Conservation (phyloP, 176 grass and related monocot genomes). For the Zea mays region DNA sequence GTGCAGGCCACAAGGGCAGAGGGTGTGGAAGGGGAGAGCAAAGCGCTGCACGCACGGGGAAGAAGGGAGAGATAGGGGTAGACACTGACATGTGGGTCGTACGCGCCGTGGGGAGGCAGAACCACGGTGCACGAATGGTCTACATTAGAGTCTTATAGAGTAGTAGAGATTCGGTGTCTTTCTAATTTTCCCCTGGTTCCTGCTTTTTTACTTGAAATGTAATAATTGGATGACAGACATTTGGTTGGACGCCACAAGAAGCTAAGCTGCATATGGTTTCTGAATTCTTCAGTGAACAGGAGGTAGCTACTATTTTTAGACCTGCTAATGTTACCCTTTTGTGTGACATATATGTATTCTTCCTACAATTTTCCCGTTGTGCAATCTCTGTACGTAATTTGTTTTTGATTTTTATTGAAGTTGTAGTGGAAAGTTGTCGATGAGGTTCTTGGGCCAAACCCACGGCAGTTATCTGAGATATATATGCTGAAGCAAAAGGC, state of each 20-base stretch:
- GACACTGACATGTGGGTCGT: too few species aligned
- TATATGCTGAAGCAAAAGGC: slow-evolving; percentile 83
- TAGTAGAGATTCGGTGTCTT: background rate
- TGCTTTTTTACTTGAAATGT: background rate
- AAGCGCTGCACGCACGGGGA: too few species aligned
- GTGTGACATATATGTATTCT: slow-evolving; percentile 20
- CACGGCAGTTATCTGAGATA: slow-evolving; percentile 81
- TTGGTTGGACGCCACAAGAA: slow-evolving; percentile 88
- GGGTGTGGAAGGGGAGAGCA: too few species aligned
- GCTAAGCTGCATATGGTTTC: slow-evolving; percentile 92
- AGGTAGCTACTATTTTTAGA: slow-evolving; percentile 64
- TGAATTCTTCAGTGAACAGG: slow-evolving; percentile 86
- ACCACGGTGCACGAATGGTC: too few species aligned
- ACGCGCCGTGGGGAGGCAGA: too few species aligned
- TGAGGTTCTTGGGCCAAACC: slow-evolving; percentile 89
- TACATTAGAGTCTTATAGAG: too few species aligned
- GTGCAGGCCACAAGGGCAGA: too few species aligned
- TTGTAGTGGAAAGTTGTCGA: slow-evolving; percentile 99
- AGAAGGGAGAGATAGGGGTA: too few species aligned
- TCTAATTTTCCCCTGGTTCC: background rate
- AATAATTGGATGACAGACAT: slow-evolving; percentile 56
- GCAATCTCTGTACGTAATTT: slow-evolving; percentile 49
- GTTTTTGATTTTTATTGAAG: slow-evolving; percentile 73
- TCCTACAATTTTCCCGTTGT: slow-evolving; percentile 13
- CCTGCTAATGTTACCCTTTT: slow-evolving; percentile 29